Base-by-base conservation (phyloP, 768 basidiomycete species). In the Mycena crocata region DNA sequence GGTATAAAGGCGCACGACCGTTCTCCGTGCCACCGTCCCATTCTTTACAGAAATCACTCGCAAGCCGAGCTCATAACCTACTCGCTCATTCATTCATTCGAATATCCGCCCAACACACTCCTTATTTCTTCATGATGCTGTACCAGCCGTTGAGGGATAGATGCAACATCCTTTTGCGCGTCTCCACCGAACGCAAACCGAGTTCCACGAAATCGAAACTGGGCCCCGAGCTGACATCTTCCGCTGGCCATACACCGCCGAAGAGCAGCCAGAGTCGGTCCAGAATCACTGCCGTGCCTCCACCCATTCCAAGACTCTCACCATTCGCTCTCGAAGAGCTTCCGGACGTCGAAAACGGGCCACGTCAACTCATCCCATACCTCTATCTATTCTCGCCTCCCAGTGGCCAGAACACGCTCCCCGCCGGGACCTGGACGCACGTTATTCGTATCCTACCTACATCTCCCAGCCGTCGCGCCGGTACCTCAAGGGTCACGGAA, bases 361-460 rank as follows among this genome's bases (percentile, higher is more conserved):
- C 64, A 9, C 69, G 64, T 19, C 60, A 70, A 50, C 64, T 70
- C 28, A 64, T 70, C 24, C 69, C 69, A 13, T 62, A 64, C 62
- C 61, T 70, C 34, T 55, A 63, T 21, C 50, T 70, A 1, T 54
- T 39, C 49, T 66, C 68, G 19, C 48, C 64, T 34, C 21, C 64
- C 7, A n/a, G n/a, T n/a, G 26, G 46, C 7, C 35, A 50, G 10
- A 15, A 10, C n/a, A 39, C 54, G 0, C 12, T 59, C 5, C 69
- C 69, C n/a, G 21, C 39, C 14, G 69, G 69, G 13, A 24, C 5
- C 19, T 70, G 69, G 69, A 70, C 69, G 24, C 69, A 70, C 64
- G 48, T 39, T n/a, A 15, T 70, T 31, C 69, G 65, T 39, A 15
- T 70, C n/a, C 51, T 66, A 2, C 61, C 69, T 37, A 57, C 61